A percentile compares a stretch with the other conserved stretches of the same genome.
Evolutionary conservation across 305 asterid genomes (phyloP).

Genomic region (Fraxinus nigra): DNA sequence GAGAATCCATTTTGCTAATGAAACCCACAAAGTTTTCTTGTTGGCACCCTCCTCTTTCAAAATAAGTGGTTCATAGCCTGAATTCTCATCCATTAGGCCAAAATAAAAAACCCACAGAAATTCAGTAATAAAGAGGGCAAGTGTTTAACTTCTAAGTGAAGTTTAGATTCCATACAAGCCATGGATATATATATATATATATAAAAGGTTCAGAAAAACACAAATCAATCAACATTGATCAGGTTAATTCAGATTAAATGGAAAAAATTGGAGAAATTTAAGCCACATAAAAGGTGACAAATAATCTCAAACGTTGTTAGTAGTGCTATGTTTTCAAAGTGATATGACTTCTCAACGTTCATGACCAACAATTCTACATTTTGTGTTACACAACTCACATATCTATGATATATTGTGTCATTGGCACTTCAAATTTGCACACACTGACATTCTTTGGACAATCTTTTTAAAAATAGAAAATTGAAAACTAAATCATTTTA

Average conservation of each 20-base stretch:
- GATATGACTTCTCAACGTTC: neutral
- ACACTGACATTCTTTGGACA: neutral
- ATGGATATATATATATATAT: slow-evolving; percentile 12
- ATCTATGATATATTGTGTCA: neutral
- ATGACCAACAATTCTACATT: neutral
- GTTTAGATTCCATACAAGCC: neutral
- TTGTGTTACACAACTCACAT: neutral
- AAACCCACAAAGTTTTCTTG: slow-evolving; percentile 28
- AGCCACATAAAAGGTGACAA: slow-evolving; percentile 13
- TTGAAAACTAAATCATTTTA: neutral
- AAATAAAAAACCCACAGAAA: neutral
- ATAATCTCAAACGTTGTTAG: neutral
- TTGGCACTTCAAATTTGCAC: neutral
- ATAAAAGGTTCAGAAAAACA: slow-evolving; percentile 2
- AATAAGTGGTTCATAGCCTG: slow-evolving; percentile 50
- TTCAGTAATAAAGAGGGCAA: neutral
- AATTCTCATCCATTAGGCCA: slow-evolving; percentile 46
- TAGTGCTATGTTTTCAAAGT: neutral
- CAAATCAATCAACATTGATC: slow-evolving; percentile 25
- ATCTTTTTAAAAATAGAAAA: neutral
- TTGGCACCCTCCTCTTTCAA: slow-evolving; percentile 26
- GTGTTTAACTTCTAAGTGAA: neutral
- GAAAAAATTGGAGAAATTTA: slow-evolving; percentile 2
- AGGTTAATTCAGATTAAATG: neutral
- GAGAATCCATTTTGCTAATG: slow-evolving; percentile 51